phyloP scores from a whole-genome alignment of 371 early-diverging fungal genomes.

The Mucor circinelloides region DNA sequence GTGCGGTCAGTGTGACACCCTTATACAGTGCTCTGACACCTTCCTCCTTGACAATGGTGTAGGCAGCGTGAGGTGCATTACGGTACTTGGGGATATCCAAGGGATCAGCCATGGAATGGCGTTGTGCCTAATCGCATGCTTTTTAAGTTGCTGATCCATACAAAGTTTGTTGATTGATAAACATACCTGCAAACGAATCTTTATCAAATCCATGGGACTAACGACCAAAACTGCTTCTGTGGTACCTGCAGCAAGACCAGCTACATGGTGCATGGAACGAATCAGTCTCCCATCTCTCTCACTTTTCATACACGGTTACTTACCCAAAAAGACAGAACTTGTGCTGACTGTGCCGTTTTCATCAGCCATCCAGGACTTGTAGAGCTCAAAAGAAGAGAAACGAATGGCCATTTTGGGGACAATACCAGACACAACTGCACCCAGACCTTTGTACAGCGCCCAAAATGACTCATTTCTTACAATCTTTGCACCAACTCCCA shows the following conservation, averaged over 20 bases:
- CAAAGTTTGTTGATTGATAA: not conserved
- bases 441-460: constrained; percentile 96
- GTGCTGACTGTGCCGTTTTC: constrained; percentile 72
- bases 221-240: constrained; percentile 97
- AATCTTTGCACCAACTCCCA: constrained; percentile 87
- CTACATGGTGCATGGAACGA: constrained; percentile 38
- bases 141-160: not conserved
- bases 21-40: constrained; percentile 90
- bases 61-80: constrained; percentile 92
- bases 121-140: constrained; percentile 65
- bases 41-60: constrained; percentile 91
- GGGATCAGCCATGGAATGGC: constrained; percentile 95
- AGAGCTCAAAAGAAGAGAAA: constrained; percentile 94
- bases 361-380: constrained; percentile 83
- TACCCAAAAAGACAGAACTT: constrained; percentile 79
- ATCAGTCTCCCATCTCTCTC: not conserved
- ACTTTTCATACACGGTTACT: constrained; percentile 20
- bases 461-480: constrained; percentile 86
- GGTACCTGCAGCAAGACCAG: constrained; percentile 94
- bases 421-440: constrained; percentile 95
- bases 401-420: constrained; percentile 99
- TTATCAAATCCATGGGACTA: constrained; percentile 98
- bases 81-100: constrained; percentile 96
- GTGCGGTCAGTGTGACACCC: constrained; percentile 93
- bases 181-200: constrained; percentile 87